These are phyloP conservation scores for Magnaporthiopsis rhizophila DNA, from an alignment of 2,329 filamentous ascomycete species.

Conservation along the genomic window DNA sequence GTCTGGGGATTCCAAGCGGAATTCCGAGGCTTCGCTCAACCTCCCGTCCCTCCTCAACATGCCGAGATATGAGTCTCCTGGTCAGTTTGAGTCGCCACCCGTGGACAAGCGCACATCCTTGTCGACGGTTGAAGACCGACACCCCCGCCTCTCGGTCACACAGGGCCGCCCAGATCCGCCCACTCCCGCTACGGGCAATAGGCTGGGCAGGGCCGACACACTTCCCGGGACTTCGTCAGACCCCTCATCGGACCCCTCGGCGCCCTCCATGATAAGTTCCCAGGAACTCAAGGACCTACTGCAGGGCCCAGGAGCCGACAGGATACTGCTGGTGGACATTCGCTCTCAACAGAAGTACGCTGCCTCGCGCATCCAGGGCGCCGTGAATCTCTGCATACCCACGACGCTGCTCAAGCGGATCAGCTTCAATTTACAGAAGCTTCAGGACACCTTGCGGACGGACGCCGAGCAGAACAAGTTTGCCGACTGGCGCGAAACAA, in stretches of 20 bases:
- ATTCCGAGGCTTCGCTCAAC: constrained; percentile 39
- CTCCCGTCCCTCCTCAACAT: constrained; percentile 30
- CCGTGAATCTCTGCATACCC: constrained; percentile 88
- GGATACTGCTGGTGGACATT: constrained; percentile 70
- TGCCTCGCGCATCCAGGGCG: constrained; percentile 65
- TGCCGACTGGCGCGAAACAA: constrained; percentile 63
- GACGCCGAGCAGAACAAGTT: constrained; percentile 65
- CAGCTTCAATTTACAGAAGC: constrained; percentile 81
- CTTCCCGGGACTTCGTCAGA: constrained; percentile 39
- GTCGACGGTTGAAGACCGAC: constrained; percentile 39
- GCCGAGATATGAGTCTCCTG: constrained; percentile 39
- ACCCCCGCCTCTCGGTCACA: constrained; percentile 47
- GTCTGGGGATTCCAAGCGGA: constrained; percentile 46
- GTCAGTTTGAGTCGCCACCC: constrained; percentile 27
- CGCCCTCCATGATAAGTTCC: constrained; percentile 44
- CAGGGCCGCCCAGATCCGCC: constrained; percentile 36
- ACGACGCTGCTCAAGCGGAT: constrained; percentile 87
- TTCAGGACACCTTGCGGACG: constrained; percentile 77
- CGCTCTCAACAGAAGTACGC: constrained; percentile 79
- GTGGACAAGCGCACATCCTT: constrained; percentile 26
- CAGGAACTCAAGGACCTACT: constrained; percentile 50
- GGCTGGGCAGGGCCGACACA: constrained; percentile 37
- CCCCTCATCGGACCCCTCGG: constrained; percentile 20
- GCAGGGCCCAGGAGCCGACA: constrained; percentile 27
- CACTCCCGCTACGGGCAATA: constrained; percentile 18